Evolutionary conservation across 768 basidiomycete species (phyloP).

Genomic region (Punctularia strigosozonata): DNA sequence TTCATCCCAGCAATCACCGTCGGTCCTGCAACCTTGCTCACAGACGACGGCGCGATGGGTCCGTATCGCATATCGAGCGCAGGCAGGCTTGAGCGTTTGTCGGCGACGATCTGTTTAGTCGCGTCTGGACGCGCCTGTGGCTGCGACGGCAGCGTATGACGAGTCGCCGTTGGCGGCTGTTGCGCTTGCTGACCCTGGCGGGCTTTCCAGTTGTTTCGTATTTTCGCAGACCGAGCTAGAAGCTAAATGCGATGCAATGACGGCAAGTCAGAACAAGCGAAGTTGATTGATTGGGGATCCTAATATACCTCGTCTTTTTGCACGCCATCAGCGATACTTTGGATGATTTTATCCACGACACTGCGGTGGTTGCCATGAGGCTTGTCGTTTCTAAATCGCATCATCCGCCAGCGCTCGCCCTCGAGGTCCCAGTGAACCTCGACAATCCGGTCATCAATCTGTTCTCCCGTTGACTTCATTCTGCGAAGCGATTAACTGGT

Average conservation of each 20-base stretch:
- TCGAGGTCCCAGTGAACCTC: constrained; percentile 84
- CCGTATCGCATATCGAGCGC: constrained; percentile 44
- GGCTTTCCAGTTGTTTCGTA: constrained; percentile 68
- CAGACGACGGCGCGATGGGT: constrained; percentile 47
- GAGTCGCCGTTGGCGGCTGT: constrained; percentile 15
- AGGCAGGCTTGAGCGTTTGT: constrained; percentile 12
- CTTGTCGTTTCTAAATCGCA: constrained; percentile 94
- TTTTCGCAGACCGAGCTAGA: constrained; percentile 46
- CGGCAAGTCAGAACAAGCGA: constrained; percentile 1
- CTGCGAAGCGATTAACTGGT: constrained; percentile 26
- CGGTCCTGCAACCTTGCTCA: constrained; percentile 71
- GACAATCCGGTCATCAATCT: constrained; percentile 87
- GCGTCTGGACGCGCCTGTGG: constrained; percentile 11
- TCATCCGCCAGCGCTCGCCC: constrained; percentile 69
- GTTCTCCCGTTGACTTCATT: constrained; percentile 74
- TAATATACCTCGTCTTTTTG: constrained; percentile 70
- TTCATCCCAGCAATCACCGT: constrained; percentile 49
- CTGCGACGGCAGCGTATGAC: constrained; percentile 6
- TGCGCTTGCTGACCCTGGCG: constrained; percentile 31
- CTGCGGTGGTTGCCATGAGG: constrained; percentile 79
- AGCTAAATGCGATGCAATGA: constrained; percentile 24
- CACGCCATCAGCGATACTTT: constrained; percentile 89
- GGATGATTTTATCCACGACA: constrained; percentile 80
- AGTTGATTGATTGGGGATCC: neutral
- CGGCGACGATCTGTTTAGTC: constrained; percentile 9